Conservation (phyloP, 768 basidiomycete genomes). For the Termitomyces sp. region DNA sequence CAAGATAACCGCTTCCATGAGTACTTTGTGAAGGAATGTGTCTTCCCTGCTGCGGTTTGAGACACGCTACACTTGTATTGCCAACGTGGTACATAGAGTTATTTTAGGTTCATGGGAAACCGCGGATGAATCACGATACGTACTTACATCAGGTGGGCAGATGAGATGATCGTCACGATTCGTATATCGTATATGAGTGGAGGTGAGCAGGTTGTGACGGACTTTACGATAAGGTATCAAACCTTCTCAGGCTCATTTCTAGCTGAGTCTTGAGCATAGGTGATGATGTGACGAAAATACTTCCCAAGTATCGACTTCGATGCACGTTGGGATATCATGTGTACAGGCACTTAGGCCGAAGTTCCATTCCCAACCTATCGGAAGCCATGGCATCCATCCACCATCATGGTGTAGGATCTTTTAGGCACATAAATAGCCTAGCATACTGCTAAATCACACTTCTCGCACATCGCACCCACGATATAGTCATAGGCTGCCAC, state of each 20-base stretch:
- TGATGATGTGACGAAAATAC: not conserved
- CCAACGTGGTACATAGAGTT: not conserved
- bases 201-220: not conserved
- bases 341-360: not conserved
- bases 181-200: not conserved
- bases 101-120: not conserved
- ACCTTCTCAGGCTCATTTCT: not conserved
- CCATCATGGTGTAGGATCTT: not conserved
- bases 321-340: not conserved
- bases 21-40: slow-evolving; percentile 80
- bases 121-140: not conserved
- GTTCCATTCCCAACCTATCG: not conserved
- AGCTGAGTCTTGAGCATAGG: too few relatives aligned
- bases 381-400: not conserved
- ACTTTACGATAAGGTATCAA: not conserved
- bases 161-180: not conserved
- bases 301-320: not conserved
- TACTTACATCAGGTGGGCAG: too few relatives aligned
- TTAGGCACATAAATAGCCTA: not conserved
- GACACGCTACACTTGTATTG: not conserved
- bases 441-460: not conserved
- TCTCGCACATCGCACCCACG: not conserved
- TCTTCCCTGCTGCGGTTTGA: slow-evolving; percentile 31
- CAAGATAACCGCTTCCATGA: slow-evolving; percentile 87
- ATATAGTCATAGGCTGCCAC: not conserved